These are phyloP conservation scores for Endocalyx cinctus DNA, from an alignment of 2,329 filamentous ascomycete species.

Conservation along the genomic window DNA sequence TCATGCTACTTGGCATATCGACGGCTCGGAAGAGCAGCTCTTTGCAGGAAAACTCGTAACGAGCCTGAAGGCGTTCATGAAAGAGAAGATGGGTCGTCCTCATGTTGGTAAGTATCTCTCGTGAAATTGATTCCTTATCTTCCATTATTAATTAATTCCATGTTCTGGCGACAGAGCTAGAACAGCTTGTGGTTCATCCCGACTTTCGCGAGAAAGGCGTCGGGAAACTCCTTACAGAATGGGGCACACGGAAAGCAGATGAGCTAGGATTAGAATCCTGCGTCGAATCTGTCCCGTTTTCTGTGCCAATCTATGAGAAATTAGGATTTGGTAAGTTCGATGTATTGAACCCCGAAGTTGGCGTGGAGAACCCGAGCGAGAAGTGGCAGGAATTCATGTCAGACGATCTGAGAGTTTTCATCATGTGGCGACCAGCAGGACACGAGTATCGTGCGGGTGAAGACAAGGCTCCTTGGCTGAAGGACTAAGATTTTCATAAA, in stretches of 20 bases:
- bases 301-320: conserved; percentile 8
- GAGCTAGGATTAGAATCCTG: conserved; percentile 8
- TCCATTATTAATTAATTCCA: no score
- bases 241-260: conserved; percentile 8
- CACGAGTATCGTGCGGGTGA: no score
- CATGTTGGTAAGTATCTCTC: conserved; percentile 11
- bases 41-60: conserved; percentile 9
- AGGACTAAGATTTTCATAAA: no score
- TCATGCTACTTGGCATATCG: conserved; percentile 9
- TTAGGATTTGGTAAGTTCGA: conserved; percentile 8
- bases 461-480: no score
- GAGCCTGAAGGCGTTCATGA: conserved; percentile 10
- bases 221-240: conserved; percentile 5
- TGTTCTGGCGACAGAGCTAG: no score
- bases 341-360: conserved; percentile 4
- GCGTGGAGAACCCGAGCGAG: conserved; percentile 1
- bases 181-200: conserved; percentile 9
- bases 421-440: conserved; percentile 10
- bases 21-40: conserved; percentile 8
- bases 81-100: conserved; percentile 10
- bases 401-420: conserved; percentile 6
- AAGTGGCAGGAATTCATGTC: conserved; percentile 7
- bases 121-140: no score
- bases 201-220: conserved; percentile 6
- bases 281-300: conserved; percentile 9